Conservation (phyloP, 2,329 filamentous ascomycete genomes). For the Fusarium sp. region DNA sequence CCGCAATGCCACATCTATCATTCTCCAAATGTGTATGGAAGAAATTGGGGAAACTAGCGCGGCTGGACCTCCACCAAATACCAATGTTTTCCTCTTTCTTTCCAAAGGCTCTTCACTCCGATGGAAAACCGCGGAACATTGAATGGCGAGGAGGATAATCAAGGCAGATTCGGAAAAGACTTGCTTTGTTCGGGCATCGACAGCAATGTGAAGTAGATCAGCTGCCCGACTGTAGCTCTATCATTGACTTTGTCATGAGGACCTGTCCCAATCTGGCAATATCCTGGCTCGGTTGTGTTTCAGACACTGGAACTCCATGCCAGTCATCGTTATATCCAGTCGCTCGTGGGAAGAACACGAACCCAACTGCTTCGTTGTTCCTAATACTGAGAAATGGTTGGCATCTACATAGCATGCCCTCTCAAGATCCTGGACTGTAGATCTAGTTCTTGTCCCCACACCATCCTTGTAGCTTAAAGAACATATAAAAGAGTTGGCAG, state of each 20-base stretch:
- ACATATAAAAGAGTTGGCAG: constrained; percentile 19
- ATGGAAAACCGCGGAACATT: background rate
- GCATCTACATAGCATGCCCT: background rate
- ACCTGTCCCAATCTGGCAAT: constrained; percentile 6
- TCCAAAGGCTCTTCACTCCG: background rate
- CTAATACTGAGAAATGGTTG: constrained; percentile 7
- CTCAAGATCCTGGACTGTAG: constrained; percentile 41
- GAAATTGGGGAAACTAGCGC: constrained; percentile 20
- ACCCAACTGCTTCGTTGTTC: background rate
- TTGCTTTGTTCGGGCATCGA: constrained; percentile 36
- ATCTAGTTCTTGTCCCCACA: constrained; percentile 38
- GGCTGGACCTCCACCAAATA: constrained; percentile 8
- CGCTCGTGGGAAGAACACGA: constrained; percentile 2
- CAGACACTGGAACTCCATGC: background rate
- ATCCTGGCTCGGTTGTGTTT: constrained; percentile 11
- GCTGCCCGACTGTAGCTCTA: constrained; percentile 3
- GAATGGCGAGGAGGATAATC: background rate
- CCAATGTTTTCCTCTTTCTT: constrained; percentile 3
- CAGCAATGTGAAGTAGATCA: background rate
- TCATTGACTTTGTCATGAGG: constrained; percentile 6
- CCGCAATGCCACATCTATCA: constrained; percentile 39
- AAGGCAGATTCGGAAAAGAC: background rate
- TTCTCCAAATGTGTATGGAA: constrained; percentile 32
- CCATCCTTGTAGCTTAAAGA: constrained; percentile 24
- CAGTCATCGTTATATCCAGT: background rate